phyloP scores from a whole-genome alignment of 1,284 basidiomycete genomes.

The Moniliella sp. region DNA sequence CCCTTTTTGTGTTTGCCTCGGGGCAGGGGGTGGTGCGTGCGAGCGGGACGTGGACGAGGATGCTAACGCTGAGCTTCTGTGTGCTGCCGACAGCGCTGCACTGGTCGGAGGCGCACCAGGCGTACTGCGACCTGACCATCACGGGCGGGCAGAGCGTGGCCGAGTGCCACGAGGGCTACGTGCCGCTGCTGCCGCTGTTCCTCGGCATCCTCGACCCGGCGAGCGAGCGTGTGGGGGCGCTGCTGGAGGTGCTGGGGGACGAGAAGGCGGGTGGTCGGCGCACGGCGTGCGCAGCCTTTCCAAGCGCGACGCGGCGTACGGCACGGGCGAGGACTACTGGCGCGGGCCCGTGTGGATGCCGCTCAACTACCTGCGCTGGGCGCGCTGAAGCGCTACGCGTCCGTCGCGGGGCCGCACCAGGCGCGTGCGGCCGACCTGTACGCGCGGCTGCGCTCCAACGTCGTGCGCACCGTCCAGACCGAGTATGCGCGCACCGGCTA shows the following conservation, averaged over 20 bases:
- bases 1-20: too few species aligned
- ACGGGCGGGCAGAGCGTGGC: constrained; percentile 75
- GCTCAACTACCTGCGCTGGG: constrained; percentile 92
- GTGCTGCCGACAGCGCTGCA: constrained; percentile 83
- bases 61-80: too few species aligned
- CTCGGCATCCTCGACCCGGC: constrained; percentile 45
- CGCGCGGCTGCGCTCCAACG: constrained; percentile 51
- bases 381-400: too few species aligned
- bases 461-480: constrained; percentile 66
- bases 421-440: constrained; percentile 55
- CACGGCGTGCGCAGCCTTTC: constrained; percentile 71
- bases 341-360: constrained; percentile 85
- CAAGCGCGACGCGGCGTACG: constrained; percentile 58
- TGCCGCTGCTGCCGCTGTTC: constrained; percentile 76
- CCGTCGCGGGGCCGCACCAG: constrained; percentile 57
- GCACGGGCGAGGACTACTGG: constrained; percentile 85
- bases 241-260: constrained; percentile 57
- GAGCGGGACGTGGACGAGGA: too few species aligned
- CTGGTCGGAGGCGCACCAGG: constrained; percentile 64
- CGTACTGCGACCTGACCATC: constrained; percentile 77
- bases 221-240: constrained; percentile 54
- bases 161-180: constrained; percentile 72
- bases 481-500: constrained; percentile 76
- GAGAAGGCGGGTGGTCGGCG: constrained; percentile 63
- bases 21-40: too few species aligned